Evolutionary conservation across 495 filamentous ascomycete genomes (phyloP).

Genomic region (Cudoniella acicularis): DNA sequence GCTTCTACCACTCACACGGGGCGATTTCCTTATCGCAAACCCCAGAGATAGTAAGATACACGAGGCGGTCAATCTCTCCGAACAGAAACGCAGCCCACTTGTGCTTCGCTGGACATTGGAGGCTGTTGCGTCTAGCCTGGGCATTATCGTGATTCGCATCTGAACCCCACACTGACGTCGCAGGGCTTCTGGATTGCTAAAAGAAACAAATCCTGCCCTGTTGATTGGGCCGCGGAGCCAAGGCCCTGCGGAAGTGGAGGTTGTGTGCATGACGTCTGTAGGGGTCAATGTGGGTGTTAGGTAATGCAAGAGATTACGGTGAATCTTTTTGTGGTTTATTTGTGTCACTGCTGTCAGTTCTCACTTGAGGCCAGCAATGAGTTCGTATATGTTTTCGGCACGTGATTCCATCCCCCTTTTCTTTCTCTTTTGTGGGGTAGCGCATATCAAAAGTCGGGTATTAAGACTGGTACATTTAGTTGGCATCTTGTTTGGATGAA

Average conservation of each 20-base stretch:
- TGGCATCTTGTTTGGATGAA: too few relatives aligned
- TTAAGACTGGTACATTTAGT: too few relatives aligned
- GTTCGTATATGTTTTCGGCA: neutral
- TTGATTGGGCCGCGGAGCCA: conserved; percentile 9
- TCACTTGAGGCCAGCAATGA: neutral
- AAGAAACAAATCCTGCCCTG: conserved; percentile 6
- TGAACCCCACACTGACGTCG: conserved; percentile 23
- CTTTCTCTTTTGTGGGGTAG: too few relatives aligned
- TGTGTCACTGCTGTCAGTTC: conserved; percentile 15
- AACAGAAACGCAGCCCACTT: neutral
- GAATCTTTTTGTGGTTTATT: conserved; percentile 11
- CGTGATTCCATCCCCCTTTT: neutral
- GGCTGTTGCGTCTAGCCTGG: neutral
- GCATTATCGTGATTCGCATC: neutral
- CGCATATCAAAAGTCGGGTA: too few relatives aligned
- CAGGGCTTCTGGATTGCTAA: conserved; percentile 19
- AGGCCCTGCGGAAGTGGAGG: conserved; percentile 6
- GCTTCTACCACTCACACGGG: conserved; percentile 16
- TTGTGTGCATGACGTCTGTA: conserved; percentile 13
- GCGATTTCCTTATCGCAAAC: conserved; percentile 20
- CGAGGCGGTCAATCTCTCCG: neutral
- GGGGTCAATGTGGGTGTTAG: conserved; percentile 19
- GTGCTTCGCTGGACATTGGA: neutral
- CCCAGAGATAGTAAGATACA: neutral
- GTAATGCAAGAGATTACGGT: conserved; percentile 20